Conservation (phyloP, 805 yeast genomes). For the Brettanomyces sp. region DNA sequence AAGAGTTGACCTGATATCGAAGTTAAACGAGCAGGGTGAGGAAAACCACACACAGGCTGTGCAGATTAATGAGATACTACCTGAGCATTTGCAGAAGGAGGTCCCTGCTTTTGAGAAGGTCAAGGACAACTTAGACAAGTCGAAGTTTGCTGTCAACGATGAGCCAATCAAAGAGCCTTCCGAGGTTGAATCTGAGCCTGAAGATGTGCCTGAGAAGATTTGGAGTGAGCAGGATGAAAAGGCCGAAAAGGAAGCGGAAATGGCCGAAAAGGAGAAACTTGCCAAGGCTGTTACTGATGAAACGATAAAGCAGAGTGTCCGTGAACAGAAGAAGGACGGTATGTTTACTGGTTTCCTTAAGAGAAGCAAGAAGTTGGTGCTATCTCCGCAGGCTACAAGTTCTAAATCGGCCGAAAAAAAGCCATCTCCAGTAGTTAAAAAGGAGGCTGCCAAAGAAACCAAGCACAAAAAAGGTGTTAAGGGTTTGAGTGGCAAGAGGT, state of each 20-base stretch:
- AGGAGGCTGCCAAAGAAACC: background rate
- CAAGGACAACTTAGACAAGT: slow-evolving; percentile 21
- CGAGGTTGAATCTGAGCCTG: slow-evolving; percentile 19
- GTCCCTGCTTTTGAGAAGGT: slow-evolving; percentile 18
- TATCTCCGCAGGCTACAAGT: no score
- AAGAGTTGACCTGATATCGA: slow-evolving; percentile 27
- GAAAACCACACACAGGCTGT: slow-evolving; percentile 33
- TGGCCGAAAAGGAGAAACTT: slow-evolving; percentile 14
- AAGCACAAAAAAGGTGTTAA: background rate
- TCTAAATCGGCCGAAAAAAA: background rate
- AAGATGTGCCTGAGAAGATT: slow-evolving; percentile 12
- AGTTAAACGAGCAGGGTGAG: slow-evolving; percentile 28
- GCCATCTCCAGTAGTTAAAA: background rate
- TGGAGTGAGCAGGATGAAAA: slow-evolving; percentile 15
- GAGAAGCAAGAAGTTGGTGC: background rate
- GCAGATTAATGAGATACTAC: slow-evolving; percentile 38
- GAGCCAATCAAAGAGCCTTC: slow-evolving; percentile 17
- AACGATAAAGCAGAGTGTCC: slow-evolving; percentile 6
- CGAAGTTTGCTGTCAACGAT: slow-evolving; percentile 20
- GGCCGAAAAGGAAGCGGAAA: slow-evolving; percentile 22
- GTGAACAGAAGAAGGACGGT: slow-evolving; percentile 12
- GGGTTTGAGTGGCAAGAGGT: background rate
- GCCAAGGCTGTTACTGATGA: background rate
- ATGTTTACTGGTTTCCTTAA: slow-evolving; percentile 3
- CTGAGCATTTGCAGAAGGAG: slow-evolving; percentile 40